Percentiles rank a stretch among this genome's conserved stretches.
Conservation (phyloP, 345 rosid species). For the Sisymbrium irio region DNA sequence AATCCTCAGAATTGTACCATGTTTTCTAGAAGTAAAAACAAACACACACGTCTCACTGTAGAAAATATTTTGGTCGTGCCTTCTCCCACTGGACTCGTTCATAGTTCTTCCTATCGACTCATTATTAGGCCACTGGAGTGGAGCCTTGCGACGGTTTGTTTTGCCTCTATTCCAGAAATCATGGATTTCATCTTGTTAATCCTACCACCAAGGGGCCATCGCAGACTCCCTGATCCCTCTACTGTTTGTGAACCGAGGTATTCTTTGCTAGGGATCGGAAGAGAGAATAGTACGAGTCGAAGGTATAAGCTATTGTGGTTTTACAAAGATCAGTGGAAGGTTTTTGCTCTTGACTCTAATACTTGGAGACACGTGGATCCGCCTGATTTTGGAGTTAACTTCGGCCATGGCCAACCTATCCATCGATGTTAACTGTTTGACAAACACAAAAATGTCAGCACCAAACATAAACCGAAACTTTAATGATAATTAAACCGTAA, state of each 20-base stretch:
- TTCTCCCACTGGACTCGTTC: no score
- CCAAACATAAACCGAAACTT: no score
- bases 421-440: no score
- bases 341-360: constrained; percentile 19
- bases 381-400: not conserved
- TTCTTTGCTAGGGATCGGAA: constrained; percentile 16
- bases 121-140: no score
- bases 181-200: not conserved
- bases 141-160: constrained; percentile 10
- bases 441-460: no score
- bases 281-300: not conserved
- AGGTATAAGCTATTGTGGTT: constrained; percentile 10
- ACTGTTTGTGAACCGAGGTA: not conserved
- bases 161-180: not conserved
- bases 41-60: no score
- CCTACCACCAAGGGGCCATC: constrained; percentile 3
- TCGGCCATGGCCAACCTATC: not conserved
- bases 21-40: no score
- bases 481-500: no score
- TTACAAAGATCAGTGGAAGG: constrained; percentile 9
- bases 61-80: no score
- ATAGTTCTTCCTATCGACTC: no score
- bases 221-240: not conserved
- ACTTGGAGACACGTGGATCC: constrained; percentile 4
- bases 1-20: no score